A percentile compares a stretch with the other conserved stretches of the same genome.
Evolutionary conservation across 1,284 basidiomycete species (phyloP).

Genomic region (Fistulinella staudtii): DNA sequence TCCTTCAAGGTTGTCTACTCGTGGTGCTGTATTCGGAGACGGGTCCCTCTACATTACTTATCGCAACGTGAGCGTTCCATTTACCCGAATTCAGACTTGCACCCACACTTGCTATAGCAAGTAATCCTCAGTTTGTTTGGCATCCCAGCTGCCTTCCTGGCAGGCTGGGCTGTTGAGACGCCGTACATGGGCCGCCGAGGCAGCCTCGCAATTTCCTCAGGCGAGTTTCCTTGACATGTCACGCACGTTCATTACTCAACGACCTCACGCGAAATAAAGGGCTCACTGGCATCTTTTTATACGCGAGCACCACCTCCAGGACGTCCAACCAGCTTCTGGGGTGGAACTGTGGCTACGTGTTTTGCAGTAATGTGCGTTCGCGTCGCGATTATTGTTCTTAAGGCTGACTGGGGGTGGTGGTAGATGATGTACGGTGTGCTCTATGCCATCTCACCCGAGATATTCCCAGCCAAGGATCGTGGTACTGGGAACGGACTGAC

Average conservation of each 20-base stretch:
- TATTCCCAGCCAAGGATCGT: conserved; percentile 68
- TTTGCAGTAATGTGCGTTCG: conserved; percentile 52
- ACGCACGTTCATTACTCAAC: conserved; percentile 15
- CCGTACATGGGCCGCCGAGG: conserved; percentile 61
- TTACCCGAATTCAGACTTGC: background rate
- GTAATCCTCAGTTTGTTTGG: conserved; percentile 62
- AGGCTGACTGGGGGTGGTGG: background rate
- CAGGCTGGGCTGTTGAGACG: conserved; percentile 60
- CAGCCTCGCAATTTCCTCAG: conserved; percentile 54
- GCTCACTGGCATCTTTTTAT: conserved; percentile 66
- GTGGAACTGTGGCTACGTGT: conserved; percentile 69
- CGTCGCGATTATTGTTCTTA: background rate
- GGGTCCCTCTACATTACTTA: conserved; percentile 48
- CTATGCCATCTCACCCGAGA: conserved; percentile 63
- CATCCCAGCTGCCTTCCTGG: conserved; percentile 63
- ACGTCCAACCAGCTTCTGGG: conserved; percentile 61
- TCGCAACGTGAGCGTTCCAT: conserved; percentile 41
- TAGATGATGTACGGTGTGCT: conserved; percentile 72
- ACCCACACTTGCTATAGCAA: conserved; percentile 33
- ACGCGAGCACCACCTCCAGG: conserved; percentile 62
- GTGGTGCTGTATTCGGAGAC: conserved; percentile 48
- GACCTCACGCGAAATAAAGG: conserved; percentile 38
- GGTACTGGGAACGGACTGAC: conserved; percentile 71
- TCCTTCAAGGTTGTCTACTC: conserved; percentile 38
- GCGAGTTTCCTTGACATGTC: conserved; percentile 27